phyloP scores from a whole-genome alignment of 306 rosid genomes.

The Vigna angularis region DNA sequence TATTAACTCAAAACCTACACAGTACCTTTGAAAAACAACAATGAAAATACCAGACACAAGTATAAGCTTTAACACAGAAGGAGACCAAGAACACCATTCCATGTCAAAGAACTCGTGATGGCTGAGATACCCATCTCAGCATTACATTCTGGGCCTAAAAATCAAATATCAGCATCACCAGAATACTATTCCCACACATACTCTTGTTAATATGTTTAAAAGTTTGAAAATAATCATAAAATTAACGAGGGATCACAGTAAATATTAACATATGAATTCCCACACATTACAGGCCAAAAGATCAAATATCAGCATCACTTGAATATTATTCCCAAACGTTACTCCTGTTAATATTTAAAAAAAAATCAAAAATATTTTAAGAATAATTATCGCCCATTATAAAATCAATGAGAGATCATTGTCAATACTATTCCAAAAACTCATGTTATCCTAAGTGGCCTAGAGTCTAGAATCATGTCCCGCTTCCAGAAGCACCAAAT shows the following conservation, averaged over 20 bases:
- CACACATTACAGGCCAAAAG: neutral
- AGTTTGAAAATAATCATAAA: neutral
- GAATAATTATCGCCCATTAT: neutral
- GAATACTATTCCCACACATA: conserved; percentile 12
- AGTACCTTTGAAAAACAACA: conserved; percentile 7
- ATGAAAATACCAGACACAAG: conserved; percentile 2
- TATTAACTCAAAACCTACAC: neutral
- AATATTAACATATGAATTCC: neutral
- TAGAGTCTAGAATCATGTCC: conserved; percentile 17
- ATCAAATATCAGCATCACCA: conserved; percentile 1
- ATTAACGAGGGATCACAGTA: neutral
- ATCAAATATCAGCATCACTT: neutral
- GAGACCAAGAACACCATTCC: conserved; percentile 33
- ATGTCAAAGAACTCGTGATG: neutral
- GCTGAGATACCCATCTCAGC: conserved; percentile 13
- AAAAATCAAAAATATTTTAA: neutral
- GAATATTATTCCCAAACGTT: conserved; percentile 7
- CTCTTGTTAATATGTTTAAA: neutral
- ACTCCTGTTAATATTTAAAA: neutral
- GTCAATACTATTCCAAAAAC: neutral
- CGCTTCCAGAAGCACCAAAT: conserved; percentile 14
- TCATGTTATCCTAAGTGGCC: conserved; percentile 1
- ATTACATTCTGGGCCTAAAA: neutral
- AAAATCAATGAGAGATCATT: neutral
- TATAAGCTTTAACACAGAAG: conserved; percentile 30